A percentile compares a stretch with the other conserved stretches of the same genome.
These are phyloP conservation scores for Scenedesmus sp. DNA, from an alignment of 163 green algal species.

Conservation along the genomic window DNA sequence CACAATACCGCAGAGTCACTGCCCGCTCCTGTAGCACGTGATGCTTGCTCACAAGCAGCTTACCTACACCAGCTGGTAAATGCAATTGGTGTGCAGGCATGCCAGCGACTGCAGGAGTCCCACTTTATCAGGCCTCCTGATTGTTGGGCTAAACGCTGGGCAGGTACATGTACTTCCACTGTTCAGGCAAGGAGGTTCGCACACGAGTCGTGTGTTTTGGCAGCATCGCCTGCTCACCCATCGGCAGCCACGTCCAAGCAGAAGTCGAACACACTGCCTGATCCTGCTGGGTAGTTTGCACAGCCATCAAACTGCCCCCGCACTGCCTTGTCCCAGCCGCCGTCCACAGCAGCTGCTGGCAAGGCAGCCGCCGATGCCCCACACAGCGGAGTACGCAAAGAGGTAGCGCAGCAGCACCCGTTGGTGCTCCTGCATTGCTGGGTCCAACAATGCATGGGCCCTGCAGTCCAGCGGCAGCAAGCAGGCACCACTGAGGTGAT, in stretches of 20 bases:
- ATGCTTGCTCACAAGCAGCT: no score
- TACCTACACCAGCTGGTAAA: no score
- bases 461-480: background rate
- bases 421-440: background rate
- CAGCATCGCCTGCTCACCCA: background rate
- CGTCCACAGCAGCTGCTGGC: conserved; percentile 52
- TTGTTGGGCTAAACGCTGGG: no score
- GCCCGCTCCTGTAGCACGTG: no score
- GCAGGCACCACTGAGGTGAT: background rate
- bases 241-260: conserved; percentile 66
- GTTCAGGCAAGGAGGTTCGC: no score
- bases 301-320: conserved; percentile 61
- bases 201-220: no score
- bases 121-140: no score
- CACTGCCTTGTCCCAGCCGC: conserved; percentile 60
- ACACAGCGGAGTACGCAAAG: conserved; percentile 56
- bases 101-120: no score
- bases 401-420: conserved; percentile 45
- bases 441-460: background rate
- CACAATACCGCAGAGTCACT: no score
- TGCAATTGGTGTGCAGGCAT: no score
- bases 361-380: conserved; percentile 68
- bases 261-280: conserved; percentile 83
- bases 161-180: no score
- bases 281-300: conserved; percentile 62